Evolutionary conservation across 2,329 filamentous ascomycete species (phyloP).

Genomic region (Penicillium psychrosexuale): DNA sequence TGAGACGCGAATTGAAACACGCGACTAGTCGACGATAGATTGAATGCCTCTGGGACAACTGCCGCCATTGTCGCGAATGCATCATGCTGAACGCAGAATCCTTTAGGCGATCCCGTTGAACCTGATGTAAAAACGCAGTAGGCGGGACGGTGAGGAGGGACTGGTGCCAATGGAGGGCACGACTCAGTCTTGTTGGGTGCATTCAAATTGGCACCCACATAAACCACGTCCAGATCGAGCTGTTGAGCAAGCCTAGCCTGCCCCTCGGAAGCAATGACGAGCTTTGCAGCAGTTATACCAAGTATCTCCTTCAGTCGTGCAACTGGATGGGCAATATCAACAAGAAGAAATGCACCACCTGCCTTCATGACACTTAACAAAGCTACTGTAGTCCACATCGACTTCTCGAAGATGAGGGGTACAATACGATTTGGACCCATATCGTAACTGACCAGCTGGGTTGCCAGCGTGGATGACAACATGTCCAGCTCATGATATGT

Average conservation of each 20-base stretch:
- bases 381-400: too few relatives aligned
- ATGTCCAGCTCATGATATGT: constrained; percentile 24
- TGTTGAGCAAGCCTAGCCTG: background rate
- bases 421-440: constrained; percentile 22
- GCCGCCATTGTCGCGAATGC: background rate
- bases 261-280: background rate
- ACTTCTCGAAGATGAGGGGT: constrained; percentile 1
- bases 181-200: background rate
- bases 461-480: constrained; percentile 31
- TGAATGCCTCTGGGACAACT: background rate
- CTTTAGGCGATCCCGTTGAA: constrained; percentile 17
- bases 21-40: background rate
- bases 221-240: background rate
- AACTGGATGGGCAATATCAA: background rate
- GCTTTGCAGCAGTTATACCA: background rate
- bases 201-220: background rate
- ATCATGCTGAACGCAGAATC: constrained; percentile 13
- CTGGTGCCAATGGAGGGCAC: background rate
- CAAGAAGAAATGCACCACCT: too few relatives aligned
- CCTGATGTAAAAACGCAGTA: constrained; percentile 49
- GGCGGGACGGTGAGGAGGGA: constrained; percentile 31
- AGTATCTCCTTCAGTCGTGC: background rate
- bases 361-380: too few relatives aligned
- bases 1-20: constrained; percentile 8
- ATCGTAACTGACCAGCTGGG: constrained; percentile 29